Evolutionary conservation across 2,329 filamentous ascomycete genomes (phyloP), one percentile per base, ranked within the genome.

Genomic region (Westerdykella sp.): DNA sequence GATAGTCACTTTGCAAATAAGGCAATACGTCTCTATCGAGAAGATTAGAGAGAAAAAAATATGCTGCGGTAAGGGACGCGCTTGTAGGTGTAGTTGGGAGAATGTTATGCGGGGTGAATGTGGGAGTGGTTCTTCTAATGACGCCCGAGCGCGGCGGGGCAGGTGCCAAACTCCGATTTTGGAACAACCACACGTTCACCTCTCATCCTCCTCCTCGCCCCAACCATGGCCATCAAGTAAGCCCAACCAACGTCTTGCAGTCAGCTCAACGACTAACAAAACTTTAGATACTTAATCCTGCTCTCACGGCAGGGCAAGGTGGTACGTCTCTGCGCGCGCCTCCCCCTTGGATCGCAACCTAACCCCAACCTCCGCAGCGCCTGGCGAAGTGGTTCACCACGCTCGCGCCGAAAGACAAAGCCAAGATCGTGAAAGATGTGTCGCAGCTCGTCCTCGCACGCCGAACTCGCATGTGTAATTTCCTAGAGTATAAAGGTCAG

Each of bases 371-470:
- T 50, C 49, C 51, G 44, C 72, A 98, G 93, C 90, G 93, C 66
- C 84, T 98, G 44, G 93, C 93, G 57, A 98, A 98, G 75, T 98
- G 93, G 93, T 98, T 98, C 73, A 95, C 90, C 43, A 98, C 93
- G 13, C 79, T 98, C 50, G 95, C 91, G 30, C 93, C 93, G 51
- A 96, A 85, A 72, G 93, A 98, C 66, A 98, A 98, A 76, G 93
- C 91, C 72, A 98, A 98, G 79, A 97, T 98, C 67, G 91, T 98
- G 78, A 98, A 98, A 73, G 93, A 98, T 77, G 93, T 98, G 62
- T 89, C 93, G 48, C 93, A 97, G 72, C 85, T 97, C 39, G 93
- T 98, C 57, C 83, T 98, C 55, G 93, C 93, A 50, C 82, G 93
- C 57, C 82, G 93, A 63, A 97, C 93, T 47, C 88, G 93, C 68